Conservation (phyloP, 2,329 filamentous ascomycete species). For the Nakataea oryzae region DNA sequence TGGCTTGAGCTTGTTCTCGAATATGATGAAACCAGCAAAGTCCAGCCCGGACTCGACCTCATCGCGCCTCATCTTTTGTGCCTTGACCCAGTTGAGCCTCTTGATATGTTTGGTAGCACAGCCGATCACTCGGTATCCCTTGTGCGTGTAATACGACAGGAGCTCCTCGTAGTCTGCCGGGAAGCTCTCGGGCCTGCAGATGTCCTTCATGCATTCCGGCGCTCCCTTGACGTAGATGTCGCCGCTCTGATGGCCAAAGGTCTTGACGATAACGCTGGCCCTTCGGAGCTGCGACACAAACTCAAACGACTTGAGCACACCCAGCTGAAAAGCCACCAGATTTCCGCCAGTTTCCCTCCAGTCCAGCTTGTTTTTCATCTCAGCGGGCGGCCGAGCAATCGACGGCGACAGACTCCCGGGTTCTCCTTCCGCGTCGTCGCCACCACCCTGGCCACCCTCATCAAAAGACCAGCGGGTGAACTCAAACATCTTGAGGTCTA, state of each 20-base stretch:
- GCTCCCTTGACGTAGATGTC: conserved; percentile 94
- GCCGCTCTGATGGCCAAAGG: conserved; percentile 74
- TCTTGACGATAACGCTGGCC: conserved; percentile 84
- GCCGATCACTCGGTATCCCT: conserved; percentile 92
- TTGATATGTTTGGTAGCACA: conserved; percentile 83
- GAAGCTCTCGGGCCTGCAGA: conserved; percentile 76
- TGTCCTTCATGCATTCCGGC: conserved; percentile 91
- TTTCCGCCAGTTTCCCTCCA: conserved; percentile 9
- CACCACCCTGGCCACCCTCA: conserved; percentile 64
- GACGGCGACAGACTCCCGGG: conserved; percentile 66
- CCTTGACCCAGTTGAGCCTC: conserved; percentile 86
- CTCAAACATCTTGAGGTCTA: conserved; percentile 98
- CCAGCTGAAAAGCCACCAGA: conserved; percentile 63
- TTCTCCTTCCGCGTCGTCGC: conserved; percentile 31
- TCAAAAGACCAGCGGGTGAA: conserved; percentile 91
- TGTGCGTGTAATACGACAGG: conserved; percentile 83
- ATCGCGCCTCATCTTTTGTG: conserved; percentile 82
- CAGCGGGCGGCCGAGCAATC: conserved; percentile 68
- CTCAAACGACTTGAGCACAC: conserved; percentile 84
- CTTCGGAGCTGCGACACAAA: conserved; percentile 88
- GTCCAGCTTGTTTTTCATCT: conserved; percentile 10
- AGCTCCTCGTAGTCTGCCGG: conserved; percentile 85
- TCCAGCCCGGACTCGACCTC: conserved; percentile 77
- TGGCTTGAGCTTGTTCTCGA: conserved; percentile 96
- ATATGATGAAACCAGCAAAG: conserved; percentile 94